Base-by-base conservation (phyloP, 1,284 basidiomycete species). In the Inonotus hispidus region DNA sequence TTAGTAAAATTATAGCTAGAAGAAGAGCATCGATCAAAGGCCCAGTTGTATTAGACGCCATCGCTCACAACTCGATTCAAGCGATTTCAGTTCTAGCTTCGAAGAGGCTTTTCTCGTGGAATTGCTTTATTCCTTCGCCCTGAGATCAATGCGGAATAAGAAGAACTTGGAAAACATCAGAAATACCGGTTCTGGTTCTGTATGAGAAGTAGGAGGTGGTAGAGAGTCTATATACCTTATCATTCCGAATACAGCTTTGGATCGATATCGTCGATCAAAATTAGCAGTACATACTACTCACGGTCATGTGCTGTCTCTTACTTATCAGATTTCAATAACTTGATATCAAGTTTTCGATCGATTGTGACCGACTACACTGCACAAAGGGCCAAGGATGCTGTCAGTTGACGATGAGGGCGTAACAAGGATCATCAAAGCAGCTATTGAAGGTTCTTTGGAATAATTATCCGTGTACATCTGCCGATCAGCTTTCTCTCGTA, bases 371-470 rank as follows among this genome's bases (percentile, higher is more conserved):
- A n/a, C 10, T 3, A 19, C 16, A 52, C 25, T 23, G 10, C n/a
- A 53, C 25, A n/a, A n/a, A n/a, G n/a, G n/a, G n/a, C n/a, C n/a
- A n/a, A n/a, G n/a, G n/a, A 60, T 47, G 53, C 11, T 41, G 27
- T 39, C 58, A 16, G 27, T 55, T 41, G 43, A 16, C 49, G 60
- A 60, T n/a, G 38, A 35, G 6, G 68, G 73, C 57, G 65, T 63
- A 16, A 70, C 69, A 11, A 64, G 68, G 7, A 62, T 75, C 37
- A 72, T 75, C 32, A 68, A 67, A 50, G 74, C 73, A 1, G 71
- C 74, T 1, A 67, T 71, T n/a, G 70, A 74, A 65, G 74, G 74
- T 70, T 60, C 29, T 59, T 56, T 45, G 25, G 5, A 49, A 19
- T 19, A 3, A 37, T 19, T 55, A 25, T 16, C 50, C 2, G 32